Conservation (phyloP, 2,329 filamentous ascomycete species). For the Xylariaceae sp. region DNA sequence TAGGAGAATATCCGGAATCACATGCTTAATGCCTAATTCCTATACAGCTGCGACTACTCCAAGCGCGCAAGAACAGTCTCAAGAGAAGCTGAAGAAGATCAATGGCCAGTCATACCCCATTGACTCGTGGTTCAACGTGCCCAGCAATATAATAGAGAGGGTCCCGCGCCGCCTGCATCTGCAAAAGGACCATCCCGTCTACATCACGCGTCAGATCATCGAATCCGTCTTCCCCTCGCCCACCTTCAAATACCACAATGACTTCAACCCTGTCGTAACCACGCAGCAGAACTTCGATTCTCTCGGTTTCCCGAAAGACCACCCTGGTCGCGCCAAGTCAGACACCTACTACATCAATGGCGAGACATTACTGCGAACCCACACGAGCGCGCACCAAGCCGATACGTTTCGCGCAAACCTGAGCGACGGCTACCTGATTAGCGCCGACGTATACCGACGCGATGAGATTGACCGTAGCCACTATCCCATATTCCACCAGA, state of each 20-base stretch:
- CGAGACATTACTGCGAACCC: constrained; percentile 78
- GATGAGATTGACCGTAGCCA: constrained; percentile 94
- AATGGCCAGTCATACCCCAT: constrained; percentile 59
- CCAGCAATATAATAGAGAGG: constrained; percentile 66
- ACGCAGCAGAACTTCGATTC: constrained; percentile 92
- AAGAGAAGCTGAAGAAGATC: constrained; percentile 45
- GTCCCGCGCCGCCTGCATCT: constrained; percentile 79
- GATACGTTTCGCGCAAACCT: constrained; percentile 69
- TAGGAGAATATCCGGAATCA: neutral
- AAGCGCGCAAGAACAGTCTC: constrained; percentile 23
- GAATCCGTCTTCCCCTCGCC: constrained; percentile 77
- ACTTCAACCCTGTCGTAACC: constrained; percentile 76
- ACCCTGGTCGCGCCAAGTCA: constrained; percentile 78
- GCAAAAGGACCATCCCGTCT: constrained; percentile 82
- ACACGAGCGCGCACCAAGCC: constrained; percentile 90
- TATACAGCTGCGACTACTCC: constrained; percentile 7
- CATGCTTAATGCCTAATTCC: constrained; percentile 6
- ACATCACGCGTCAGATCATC: constrained; percentile 86
- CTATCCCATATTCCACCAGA: constrained; percentile 97
- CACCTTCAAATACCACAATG: constrained; percentile 70
- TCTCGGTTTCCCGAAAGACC: constrained; percentile 82
- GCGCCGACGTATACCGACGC: constrained; percentile 89
- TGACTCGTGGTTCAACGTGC: constrained; percentile 82
- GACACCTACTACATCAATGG: constrained; percentile 96
- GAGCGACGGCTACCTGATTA: constrained; percentile 79